Conservation (phyloP, 2,329 filamentous ascomycete genomes). For the Fusarium neocosmosporiellum region DNA sequence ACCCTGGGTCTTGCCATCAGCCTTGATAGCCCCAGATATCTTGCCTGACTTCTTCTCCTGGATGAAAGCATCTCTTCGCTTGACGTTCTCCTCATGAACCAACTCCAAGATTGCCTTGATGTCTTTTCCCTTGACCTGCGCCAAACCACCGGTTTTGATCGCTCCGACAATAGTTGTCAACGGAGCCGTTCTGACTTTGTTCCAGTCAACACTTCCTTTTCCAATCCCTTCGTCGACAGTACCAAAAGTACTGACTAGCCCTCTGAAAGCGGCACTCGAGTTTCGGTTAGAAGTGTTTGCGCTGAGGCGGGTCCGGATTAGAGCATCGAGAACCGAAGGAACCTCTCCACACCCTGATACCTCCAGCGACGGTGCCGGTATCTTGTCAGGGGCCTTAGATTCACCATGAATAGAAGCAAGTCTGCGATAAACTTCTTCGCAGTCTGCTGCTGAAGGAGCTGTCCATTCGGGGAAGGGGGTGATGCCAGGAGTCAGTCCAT, state of each 20-base stretch:
- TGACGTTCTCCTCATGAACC: slow-evolving; percentile 41
- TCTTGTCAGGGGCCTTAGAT: slow-evolving; percentile 40
- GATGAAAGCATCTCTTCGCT: slow-evolving; percentile 38
- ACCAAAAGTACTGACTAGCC: slow-evolving; percentile 40
- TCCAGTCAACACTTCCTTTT: slow-evolving; percentile 43
- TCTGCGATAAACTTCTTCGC: slow-evolving; percentile 37
- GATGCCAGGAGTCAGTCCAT: slow-evolving; percentile 42
- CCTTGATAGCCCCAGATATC: slow-evolving; percentile 24
- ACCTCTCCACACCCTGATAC: slow-evolving; percentile 44
- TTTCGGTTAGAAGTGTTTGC: slow-evolving; percentile 43
- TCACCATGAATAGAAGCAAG: slow-evolving; percentile 40
- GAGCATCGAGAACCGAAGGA: slow-evolving; percentile 41
- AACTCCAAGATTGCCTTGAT: slow-evolving; percentile 42
- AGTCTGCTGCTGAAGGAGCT: slow-evolving; percentile 35
- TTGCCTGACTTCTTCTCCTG: slow-evolving; percentile 36
- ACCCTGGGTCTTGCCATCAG: slow-evolving; percentile 38
- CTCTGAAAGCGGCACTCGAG: slow-evolving; percentile 43
- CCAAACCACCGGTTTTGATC: slow-evolving; percentile 64
- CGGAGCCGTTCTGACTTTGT: slow-evolving; percentile 39
- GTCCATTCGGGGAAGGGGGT: slow-evolving; percentile 43
- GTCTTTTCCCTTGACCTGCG: slow-evolving; percentile 42
- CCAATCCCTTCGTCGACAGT: slow-evolving; percentile 39
- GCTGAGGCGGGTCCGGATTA: slow-evolving; percentile 42
- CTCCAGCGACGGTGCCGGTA: slow-evolving; percentile 43
- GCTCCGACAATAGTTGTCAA: slow-evolving; percentile 65